phyloP scores from a whole-genome alignment of 2,329 filamentous ascomycete species.

The Exophiala calicioides region DNA sequence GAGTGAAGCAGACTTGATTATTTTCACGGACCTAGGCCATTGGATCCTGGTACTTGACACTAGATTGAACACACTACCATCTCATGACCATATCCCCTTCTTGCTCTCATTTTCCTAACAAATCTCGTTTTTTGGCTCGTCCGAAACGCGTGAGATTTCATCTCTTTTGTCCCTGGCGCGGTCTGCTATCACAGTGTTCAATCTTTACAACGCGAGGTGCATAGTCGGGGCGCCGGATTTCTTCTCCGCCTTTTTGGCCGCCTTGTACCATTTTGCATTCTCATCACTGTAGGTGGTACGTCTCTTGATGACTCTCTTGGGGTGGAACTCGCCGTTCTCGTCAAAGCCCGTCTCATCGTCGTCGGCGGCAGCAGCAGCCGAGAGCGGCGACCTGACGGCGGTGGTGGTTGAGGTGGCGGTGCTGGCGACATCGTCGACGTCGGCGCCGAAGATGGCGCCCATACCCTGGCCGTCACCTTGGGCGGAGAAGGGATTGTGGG shows the following conservation, averaged over 20 bases:
- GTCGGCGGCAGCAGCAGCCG: slow-evolving; percentile 12
- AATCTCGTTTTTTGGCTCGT: too few species aligned
- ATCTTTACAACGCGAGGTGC: slow-evolving; percentile 30
- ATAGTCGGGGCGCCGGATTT: slow-evolving; percentile 27
- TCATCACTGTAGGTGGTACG: slow-evolving; percentile 28
- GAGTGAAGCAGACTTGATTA: too few species aligned
- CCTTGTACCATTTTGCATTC: slow-evolving; percentile 33
- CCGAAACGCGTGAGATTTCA: too few species aligned
- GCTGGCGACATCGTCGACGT: slow-evolving; percentile 12
- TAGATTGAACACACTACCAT: too few species aligned
- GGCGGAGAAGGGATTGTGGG: slow-evolving; percentile 23
- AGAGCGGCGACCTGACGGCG: slow-evolving; percentile 9
- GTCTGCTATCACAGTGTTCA: too few species aligned
- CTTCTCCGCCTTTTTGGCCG: slow-evolving; percentile 34
- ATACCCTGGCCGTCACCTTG: slow-evolving; percentile 19
- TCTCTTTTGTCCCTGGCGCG: too few species aligned
- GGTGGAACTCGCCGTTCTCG: slow-evolving; percentile 25
- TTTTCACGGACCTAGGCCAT: too few species aligned
- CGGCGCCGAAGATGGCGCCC: slow-evolving; percentile 24
- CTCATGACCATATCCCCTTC: neutral
- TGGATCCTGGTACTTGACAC: too few species aligned
- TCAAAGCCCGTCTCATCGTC: slow-evolving; percentile 20
- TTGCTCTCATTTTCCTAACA: neutral
- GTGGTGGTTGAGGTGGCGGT: slow-evolving; percentile 13
- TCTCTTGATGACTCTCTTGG: slow-evolving; percentile 18